Evolutionary conservation across 2,329 filamentous ascomycete genomes (phyloP), one percentile per base, ranked within the genome.

Genomic region (Colletotrichum sp.): DNA sequence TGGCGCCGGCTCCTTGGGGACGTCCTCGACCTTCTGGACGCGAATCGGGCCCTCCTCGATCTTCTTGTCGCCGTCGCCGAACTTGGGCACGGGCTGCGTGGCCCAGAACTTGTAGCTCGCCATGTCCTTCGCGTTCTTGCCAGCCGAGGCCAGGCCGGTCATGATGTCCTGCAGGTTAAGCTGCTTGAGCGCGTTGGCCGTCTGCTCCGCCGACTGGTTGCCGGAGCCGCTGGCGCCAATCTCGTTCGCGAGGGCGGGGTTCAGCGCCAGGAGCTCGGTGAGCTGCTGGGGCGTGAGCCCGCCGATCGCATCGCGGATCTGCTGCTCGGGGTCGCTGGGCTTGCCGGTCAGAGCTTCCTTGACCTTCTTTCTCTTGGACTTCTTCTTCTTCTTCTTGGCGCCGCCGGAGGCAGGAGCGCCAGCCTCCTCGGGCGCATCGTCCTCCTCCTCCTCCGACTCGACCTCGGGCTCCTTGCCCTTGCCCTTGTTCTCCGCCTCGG

Each of bases 71-170:
- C 88, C 85, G 83, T 93, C 88, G 81, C 91, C 93, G 82, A 99
- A 98, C 82, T 93, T 93, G 67, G 95, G 95, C 75, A 99, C 97
- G 1, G 97, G 97, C 85, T 99, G 97, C 63, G 97, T 99, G 84
- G 95, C 93, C 97, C 97, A 99, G 88, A 99, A 99, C 86, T 98
- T 98, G 90, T 99, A 98, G 74, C 93, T 95, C 8, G 94, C 96
- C 95, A 98, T 98, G 83, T 98, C 96, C 88, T 98, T 98, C 80
- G 92, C 93, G 82, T 98, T 98, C 89, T 97, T 98, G 72, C 94
- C 95, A 77, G 92, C 93, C 9, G 95, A 89, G 18, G 96, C 94
- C 81, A 95, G 85, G 0, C 94, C 93, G 2, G 94, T 95, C 90
- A 95, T 91, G 82, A 95, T 91, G 78, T 95, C 93, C 82, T 93